phyloP scores from a whole-genome alignment of 225 moss, liverwort and hornwort species.

The Climacium dendroides region DNA sequence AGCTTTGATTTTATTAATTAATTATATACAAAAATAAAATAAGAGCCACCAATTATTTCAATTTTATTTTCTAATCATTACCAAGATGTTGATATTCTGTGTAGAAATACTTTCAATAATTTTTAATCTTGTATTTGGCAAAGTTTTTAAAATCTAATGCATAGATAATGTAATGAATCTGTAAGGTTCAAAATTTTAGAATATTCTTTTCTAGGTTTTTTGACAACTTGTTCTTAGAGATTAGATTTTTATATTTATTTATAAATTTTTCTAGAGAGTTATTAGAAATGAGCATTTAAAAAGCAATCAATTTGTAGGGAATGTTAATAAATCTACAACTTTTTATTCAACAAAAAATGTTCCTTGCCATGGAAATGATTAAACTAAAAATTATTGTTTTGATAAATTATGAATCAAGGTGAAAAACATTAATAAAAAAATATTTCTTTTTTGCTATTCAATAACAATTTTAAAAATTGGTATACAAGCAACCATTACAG shows the following conservation, averaged over 20 bases:
- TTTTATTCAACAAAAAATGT: not conserved
- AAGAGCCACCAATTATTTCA: no score
- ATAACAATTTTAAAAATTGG: not conserved
- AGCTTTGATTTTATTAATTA: no score
- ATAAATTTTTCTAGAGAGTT: no score
- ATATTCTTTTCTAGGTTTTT: not conserved
- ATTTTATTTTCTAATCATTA: no score
- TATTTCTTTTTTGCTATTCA: not conserved
- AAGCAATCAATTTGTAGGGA: accelerated
- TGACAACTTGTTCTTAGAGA: no score
- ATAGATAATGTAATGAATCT: no score
- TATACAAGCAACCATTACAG: not conserved
- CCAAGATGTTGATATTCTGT: not conserved
- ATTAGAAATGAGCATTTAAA: no score
- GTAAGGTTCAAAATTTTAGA: not conserved
- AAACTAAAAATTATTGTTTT: not conserved
- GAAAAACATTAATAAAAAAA: not conserved
- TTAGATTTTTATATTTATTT: no score
- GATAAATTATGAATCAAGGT: not conserved
- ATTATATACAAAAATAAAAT: not conserved
- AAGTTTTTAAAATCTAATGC: not conserved
- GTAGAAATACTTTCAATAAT: not conserved
- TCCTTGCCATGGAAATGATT: not conserved
- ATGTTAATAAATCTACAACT: not conserved
- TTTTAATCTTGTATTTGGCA: not conserved